phyloP scores from a whole-genome alignment of 78 protist species.

The Neovahlkampfia damariscottae region DNA sequence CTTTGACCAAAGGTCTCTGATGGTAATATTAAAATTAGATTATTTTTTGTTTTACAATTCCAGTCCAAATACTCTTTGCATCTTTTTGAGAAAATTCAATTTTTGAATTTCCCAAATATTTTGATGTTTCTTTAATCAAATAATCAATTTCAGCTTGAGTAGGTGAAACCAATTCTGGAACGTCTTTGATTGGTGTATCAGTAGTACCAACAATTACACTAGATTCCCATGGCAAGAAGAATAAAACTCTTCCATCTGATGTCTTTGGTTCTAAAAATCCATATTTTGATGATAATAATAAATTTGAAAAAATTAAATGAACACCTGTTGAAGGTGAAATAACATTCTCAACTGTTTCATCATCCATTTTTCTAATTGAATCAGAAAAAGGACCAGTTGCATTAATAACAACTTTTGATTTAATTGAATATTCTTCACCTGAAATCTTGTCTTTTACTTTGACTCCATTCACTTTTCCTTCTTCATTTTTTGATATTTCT shows the following conservation, averaged over 20 bases:
- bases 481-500: not conserved
- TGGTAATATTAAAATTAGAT: no score
- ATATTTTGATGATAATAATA: constrained; percentile 19
- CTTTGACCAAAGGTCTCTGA: not conserved
- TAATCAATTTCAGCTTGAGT: no score
- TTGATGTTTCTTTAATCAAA: no score
- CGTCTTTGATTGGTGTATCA: constrained; percentile 31
- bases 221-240: constrained; percentile 76
- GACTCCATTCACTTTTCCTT: constrained; percentile 49
- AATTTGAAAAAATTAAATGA: constrained; percentile 28
- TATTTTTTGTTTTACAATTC: no score
- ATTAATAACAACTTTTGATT: constrained; percentile 49
- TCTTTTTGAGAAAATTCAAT: constrained; percentile 35
- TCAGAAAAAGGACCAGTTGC: constrained; percentile 80
- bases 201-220: constrained; percentile 80
- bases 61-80: constrained; percentile 40
- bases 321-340: constrained; percentile 59
- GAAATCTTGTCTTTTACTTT: constrained; percentile 57
- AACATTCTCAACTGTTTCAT: constrained; percentile 10
- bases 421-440: constrained; percentile 24
- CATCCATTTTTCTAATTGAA: constrained; percentile 56
- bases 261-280: constrained; percentile 67
- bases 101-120: constrained; percentile 25
- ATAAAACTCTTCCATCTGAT: constrained; percentile 83
- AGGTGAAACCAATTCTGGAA: no score